A percentile compares a stretch with the other conserved stretches of the same genome.
Conservation (phyloP, 257 asterid genomes). For the Ilex aquifolium region DNA sequence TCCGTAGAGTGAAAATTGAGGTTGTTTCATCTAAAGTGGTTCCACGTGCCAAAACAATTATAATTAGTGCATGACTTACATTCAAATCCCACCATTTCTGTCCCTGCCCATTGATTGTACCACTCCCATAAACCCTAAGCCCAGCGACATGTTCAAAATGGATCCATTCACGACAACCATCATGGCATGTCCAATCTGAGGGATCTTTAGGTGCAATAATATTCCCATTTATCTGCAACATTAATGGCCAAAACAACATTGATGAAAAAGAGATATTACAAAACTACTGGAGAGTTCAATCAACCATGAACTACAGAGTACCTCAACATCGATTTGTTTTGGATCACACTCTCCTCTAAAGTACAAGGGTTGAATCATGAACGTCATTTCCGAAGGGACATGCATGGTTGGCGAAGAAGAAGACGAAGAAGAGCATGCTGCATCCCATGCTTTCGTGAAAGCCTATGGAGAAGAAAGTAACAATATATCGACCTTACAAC, state of each 20-base stretch:
- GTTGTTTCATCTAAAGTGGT: no score
- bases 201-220: conserved; percentile 35
- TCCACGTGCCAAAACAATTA: no score
- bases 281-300: no score
- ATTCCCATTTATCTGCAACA: conserved; percentile 36
- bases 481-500: background rate
- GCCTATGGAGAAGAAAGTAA: conserved; percentile 14
- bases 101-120: conserved; percentile 36
- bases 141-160: conserved; percentile 18
- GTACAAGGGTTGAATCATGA: conserved; percentile 22
- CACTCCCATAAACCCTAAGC: conserved; percentile 26
- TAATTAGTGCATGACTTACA: conserved; percentile 1
- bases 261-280: background rate
- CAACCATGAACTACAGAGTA: background rate
- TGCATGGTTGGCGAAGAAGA: conserved; percentile 14
- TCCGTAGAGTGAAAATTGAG: no score
- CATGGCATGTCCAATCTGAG: conserved; percentile 22
- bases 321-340: conserved; percentile 7
- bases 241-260: no score
- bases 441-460: conserved; percentile 35
- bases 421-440: conserved; percentile 18
- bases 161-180: conserved; percentile 30
- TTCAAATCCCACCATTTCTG: conserved; percentile 29
- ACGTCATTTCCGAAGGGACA: conserved; percentile 30
- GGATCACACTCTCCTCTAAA: conserved; percentile 39